Percentiles rank a stretch among this genome's conserved stretches.
These are phyloP conservation scores for Tolypocladium paradoxum DNA, from an alignment of 2,329 filamentous ascomycete species.

Conservation along the genomic window DNA sequence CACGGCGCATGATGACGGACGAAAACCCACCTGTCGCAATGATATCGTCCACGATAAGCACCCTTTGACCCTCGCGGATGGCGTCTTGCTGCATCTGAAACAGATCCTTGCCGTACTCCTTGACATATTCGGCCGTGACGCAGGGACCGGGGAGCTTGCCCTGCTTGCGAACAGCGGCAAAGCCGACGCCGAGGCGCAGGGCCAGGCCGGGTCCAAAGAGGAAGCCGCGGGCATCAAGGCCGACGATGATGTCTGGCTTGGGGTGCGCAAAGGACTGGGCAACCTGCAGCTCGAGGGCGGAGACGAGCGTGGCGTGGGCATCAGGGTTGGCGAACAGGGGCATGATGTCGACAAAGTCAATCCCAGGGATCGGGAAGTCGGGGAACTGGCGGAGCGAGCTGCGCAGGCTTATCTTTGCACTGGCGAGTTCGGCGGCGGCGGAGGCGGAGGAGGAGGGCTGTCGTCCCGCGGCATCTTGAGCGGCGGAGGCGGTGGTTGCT, in stretches of 20 bases:
- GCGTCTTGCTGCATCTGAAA: slow-evolving; percentile 93
- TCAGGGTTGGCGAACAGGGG: slow-evolving; percentile 76
- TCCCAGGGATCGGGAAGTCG: slow-evolving; percentile 86
- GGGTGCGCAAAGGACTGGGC: slow-evolving; percentile 46
- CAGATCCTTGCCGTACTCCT: slow-evolving; percentile 91
- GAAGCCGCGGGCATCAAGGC: slow-evolving; percentile 89
- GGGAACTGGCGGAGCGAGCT: slow-evolving; percentile 71
- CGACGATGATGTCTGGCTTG: slow-evolving; percentile 82
- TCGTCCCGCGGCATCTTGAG: slow-evolving; percentile 51
- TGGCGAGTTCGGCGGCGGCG: slow-evolving; percentile 53
- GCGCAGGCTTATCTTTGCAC: slow-evolving; percentile 61
- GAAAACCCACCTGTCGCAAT: slow-evolving; percentile 79
- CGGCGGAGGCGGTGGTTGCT: slow-evolving; percentile 17
- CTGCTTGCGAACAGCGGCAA: slow-evolving; percentile 89
- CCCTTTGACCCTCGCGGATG: slow-evolving; percentile 76
- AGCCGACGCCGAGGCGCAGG: slow-evolving; percentile 68
- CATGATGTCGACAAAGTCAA: slow-evolving; percentile 96
- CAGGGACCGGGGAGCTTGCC: slow-evolving; percentile 91
- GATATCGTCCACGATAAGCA: slow-evolving; percentile 92
- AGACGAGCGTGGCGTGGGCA: slow-evolving; percentile 67
- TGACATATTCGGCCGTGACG: slow-evolving; percentile 76
- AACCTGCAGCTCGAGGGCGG: slow-evolving; percentile 77
- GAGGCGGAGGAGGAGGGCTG: slow-evolving; percentile 51
- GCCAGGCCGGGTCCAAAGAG: slow-evolving; percentile 88
- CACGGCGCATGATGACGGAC: background rate